Evolutionary conservation across 2,329 filamentous ascomycete genomes (phyloP).

Genomic region (Aspergillus brasiliensis): DNA sequence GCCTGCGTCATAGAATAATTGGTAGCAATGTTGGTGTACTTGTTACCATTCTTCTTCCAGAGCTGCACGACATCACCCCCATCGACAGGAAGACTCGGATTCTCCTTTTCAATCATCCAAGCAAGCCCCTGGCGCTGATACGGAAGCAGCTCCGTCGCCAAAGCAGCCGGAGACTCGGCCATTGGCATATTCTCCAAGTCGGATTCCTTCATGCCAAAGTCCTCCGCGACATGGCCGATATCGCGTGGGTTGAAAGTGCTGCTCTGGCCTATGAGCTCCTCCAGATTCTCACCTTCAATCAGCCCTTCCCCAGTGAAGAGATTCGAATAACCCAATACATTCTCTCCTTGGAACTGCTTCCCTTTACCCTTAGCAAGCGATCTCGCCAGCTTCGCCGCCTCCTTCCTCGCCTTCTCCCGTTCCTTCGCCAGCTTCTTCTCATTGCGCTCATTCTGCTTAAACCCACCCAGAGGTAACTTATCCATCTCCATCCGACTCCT

Average conservation of each 20-base stretch:
- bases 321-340: constrained; percentile 37
- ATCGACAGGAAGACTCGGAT: constrained; percentile 62
- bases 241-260: constrained; percentile 68
- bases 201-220: constrained; percentile 70
- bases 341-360: constrained; percentile 26
- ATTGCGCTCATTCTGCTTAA: constrained; percentile 60
- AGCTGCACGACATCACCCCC: constrained; percentile 70
- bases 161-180: constrained; percentile 65
- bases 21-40: constrained; percentile 70
- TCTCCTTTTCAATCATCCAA: constrained; percentile 80
- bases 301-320: constrained; percentile 34
- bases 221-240: constrained; percentile 66
- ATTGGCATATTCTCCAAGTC: constrained; percentile 71
- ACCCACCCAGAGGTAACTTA: constrained; percentile 58
- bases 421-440: constrained; percentile 48
- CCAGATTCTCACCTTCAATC: constrained; percentile 50
- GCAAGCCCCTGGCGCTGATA: constrained; percentile 79
- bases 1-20: constrained; percentile 62
- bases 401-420: constrained; percentile 51
- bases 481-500: constrained; percentile 65
- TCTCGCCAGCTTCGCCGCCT: constrained; percentile 37
- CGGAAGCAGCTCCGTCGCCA: constrained; percentile 70
- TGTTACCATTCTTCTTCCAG: constrained; percentile 63
- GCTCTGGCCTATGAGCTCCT: constrained; percentile 67
- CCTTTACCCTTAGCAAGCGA: constrained; percentile 30